A percentile compares a stretch with the other conserved stretches of the same genome.
Conservation (phyloP, 192 early-diverging fungal species). For the Pilobolus umbonatus region DNA sequence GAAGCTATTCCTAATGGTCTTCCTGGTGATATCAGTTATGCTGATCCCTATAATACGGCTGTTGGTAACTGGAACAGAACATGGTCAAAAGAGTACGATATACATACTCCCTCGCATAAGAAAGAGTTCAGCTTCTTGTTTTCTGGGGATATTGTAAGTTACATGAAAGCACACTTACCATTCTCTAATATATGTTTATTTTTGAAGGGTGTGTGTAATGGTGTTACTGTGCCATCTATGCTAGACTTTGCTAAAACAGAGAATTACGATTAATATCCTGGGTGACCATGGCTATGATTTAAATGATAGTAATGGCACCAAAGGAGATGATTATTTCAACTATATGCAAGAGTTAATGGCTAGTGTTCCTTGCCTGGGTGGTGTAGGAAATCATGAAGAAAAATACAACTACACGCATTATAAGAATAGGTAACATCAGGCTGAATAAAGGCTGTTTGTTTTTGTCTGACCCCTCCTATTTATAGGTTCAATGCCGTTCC, state of each 20-base stretch:
- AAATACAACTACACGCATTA: conserved; percentile 33
- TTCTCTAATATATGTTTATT: not conserved
- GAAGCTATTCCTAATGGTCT: not conserved
- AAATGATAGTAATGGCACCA: conserved; percentile 28
- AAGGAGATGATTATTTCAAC: conserved; percentile 33
- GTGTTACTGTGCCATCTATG: conserved; percentile 20
- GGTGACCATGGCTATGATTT: conserved; percentile 36
- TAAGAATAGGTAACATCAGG: conserved; percentile 21
- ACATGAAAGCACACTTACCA: not conserved
- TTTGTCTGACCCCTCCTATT: not conserved
- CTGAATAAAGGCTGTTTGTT: not conserved
- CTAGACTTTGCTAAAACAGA: conserved; percentile 18
- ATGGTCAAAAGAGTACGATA: conserved; percentile 21
- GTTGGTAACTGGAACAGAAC: conserved; percentile 28
- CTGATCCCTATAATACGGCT: conserved; percentile 18
- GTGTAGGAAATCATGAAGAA: conserved; percentile 30
- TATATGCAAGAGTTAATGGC: conserved; percentile 25
- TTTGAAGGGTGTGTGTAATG: conserved; percentile 28
- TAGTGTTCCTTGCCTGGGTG: conserved; percentile 28
- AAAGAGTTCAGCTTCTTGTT: conserved; percentile 27
- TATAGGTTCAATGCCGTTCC: conserved; percentile 30
- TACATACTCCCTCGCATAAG: conserved; percentile 19
- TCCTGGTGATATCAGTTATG: conserved; percentile 12
- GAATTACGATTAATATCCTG: conserved; percentile 24
- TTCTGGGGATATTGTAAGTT: conserved; percentile 30